phyloP scores from a whole-genome alignment of 169 alveolate genomes.

The Perkinsus olseni region DNA sequence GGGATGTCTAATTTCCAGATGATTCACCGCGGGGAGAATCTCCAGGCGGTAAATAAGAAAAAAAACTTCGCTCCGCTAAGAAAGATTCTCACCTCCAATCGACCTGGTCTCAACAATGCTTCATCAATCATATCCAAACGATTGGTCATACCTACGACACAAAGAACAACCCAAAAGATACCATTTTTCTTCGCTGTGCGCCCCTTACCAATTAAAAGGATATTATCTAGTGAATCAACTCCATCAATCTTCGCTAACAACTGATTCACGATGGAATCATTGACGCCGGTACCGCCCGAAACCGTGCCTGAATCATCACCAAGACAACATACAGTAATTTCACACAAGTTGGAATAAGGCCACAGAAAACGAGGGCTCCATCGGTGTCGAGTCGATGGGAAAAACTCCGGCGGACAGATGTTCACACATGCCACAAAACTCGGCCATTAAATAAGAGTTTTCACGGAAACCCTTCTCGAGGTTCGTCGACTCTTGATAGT shows the following conservation, averaged over 20 bases:
- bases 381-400: no score
- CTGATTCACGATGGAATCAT: conserved; percentile 97
- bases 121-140: conserved; percentile 96
- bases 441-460: no score
- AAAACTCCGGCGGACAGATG: no score
- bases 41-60: no score
- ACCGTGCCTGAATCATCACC: not conserved
- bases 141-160: conserved; percentile 96
- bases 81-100: conserved; percentile 81
- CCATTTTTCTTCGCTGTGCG: not conserved
- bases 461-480: no score
- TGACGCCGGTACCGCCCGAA: conserved; percentile 60
- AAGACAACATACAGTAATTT: not conserved
- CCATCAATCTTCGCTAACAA: conserved; percentile 98
- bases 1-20: no score
- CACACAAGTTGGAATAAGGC: no score
- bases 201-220: conserved; percentile 57
- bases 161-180: not conserved
- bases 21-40: no score
- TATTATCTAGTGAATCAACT: conserved; percentile 92
- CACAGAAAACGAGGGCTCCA: no score
- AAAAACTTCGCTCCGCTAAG: not conserved
- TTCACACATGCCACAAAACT: no score
- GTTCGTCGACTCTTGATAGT: no score
- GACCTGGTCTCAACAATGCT: conserved; percentile 98